Evolutionary conservation across 106 monocot species (phyloP), one percentile per base, ranked within the genome.

Genomic region (Vanilla planifolia): DNA sequence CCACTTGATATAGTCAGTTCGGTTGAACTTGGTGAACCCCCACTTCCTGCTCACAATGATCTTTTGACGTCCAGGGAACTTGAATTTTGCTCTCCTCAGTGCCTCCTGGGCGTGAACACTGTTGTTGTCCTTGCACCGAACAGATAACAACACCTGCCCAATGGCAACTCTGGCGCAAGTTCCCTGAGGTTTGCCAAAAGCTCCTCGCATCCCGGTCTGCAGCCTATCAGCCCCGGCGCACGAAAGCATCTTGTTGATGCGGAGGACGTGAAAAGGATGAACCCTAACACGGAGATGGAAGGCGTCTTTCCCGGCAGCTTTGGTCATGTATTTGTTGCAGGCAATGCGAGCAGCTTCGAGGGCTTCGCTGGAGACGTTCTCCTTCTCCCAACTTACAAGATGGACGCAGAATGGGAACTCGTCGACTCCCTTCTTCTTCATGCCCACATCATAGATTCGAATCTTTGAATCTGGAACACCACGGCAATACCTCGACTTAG

Each of bases 161-260:
- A 83, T 83, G 58, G 43, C 52, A 0, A 84, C 79, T 51, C 79
- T 67, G 0, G 84, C 79, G 46, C 79, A 84, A 1, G 75, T 78
- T 26, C 84, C 84, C 14, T 57, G 79, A 13, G 75, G 79, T 56
- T 79, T 79, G 0, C 75, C 79, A 65, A 84, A 84, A 9, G 79
- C 84, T 41, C 84, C 84, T 33, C 84, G 71, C 84, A 84, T 84
- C 4, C 84, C 79, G 8, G 79, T 84, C 56, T 84, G 84, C 46
- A 84, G 84, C 33, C 79, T 44, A 78, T 84, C 79, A 57, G 79
- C 84, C 24, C 79, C 75, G 33, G 79, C 75, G 34, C 84, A 84
- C 5, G 84, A 79, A 48, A 84, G 74, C 84, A 84, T 79, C 65
- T 79, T 84, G 72, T 79, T 79, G 66, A 79, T 84, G 1, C 75